These are phyloP conservation scores for Diatrype stigma DNA, from an alignment of 2,329 filamentous ascomycete species.

Conservation along the genomic window DNA sequence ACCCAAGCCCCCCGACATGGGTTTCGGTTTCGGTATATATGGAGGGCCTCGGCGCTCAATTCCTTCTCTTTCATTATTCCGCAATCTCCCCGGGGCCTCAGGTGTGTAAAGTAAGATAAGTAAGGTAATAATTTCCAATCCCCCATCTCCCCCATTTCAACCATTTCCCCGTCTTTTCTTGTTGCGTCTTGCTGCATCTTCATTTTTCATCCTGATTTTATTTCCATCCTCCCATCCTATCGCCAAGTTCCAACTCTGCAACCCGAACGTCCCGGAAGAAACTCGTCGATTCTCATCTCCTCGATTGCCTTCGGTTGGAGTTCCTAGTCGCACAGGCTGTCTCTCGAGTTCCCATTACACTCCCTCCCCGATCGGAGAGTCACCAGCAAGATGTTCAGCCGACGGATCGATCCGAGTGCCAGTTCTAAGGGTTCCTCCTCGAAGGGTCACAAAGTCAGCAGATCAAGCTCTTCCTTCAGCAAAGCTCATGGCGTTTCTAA, in stretches of 20 bases:
- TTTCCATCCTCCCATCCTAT: too few relatives aligned
- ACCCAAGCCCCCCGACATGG: background rate
- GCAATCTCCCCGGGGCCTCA: background rate
- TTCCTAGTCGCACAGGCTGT: too few relatives aligned
- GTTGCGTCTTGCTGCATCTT: too few relatives aligned
- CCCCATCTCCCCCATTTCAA: too few relatives aligned
- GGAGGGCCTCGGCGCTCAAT: background rate
- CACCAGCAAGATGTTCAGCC: conserved; percentile 43
- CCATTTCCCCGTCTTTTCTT: too few relatives aligned
- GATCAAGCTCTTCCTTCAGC: conserved; percentile 51
- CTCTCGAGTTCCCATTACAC: background rate
- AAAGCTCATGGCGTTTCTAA: conserved; percentile 53
- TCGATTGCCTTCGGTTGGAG: too few relatives aligned
- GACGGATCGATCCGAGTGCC: conserved; percentile 39
- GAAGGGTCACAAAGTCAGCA: conserved; percentile 46
- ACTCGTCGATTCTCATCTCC: too few relatives aligned
- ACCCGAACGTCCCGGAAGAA: too few relatives aligned
- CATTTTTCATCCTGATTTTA: too few relatives aligned
- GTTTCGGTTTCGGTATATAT: background rate
- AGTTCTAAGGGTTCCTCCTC: conserved; percentile 50
- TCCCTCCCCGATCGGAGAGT: conserved; percentile 12
- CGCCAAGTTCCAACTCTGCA: too few relatives aligned
- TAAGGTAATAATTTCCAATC: too few relatives aligned
- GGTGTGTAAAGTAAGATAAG: background rate
- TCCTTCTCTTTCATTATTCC: background rate